These are phyloP conservation scores for Cinchona pubescens DNA, from an alignment of 257 asterid species.

Conservation along the genomic window DNA sequence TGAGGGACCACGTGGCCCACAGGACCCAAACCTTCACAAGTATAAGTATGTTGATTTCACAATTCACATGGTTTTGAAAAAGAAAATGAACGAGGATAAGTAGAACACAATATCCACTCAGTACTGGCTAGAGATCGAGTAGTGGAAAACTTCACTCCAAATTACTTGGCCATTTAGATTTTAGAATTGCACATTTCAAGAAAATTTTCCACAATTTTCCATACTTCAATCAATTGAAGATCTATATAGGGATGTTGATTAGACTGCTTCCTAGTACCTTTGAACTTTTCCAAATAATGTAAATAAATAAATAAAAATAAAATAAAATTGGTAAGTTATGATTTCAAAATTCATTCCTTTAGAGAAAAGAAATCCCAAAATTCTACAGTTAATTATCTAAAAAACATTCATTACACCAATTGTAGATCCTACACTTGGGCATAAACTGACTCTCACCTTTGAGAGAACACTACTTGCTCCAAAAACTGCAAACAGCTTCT, in stretches of 20 bases:
- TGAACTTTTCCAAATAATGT: not conserved
- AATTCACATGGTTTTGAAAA: too few relatives aligned
- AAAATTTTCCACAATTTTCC: not conserved
- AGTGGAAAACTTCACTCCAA: not conserved
- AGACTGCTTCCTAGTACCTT: not conserved
- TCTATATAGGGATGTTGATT: not conserved
- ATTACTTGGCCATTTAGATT: not conserved
- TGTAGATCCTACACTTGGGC: slow-evolving; percentile 50
- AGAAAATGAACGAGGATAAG: too few relatives aligned
- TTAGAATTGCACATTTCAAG: not conserved
- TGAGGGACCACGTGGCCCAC: too few relatives aligned
- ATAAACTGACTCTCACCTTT: slow-evolving; percentile 15
- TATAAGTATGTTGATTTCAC: too few relatives aligned
- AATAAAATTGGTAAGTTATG: too few relatives aligned
- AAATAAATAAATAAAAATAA: not conserved
- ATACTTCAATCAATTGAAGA: not conserved
- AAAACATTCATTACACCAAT: slow-evolving; percentile 24
- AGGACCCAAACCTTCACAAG: too few relatives aligned
- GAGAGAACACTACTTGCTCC: slow-evolving; percentile 36
- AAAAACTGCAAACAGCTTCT: slow-evolving; percentile 37
- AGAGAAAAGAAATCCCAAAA: slow-evolving; percentile 18
- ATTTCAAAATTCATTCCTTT: not conserved
- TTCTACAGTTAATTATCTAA: slow-evolving; percentile 27
- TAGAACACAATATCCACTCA: too few relatives aligned
- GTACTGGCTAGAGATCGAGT: not conserved